Percentiles rank a stretch among this genome's conserved stretches.
phyloP scores from a whole-genome alignment of 2,329 filamentous ascomycete genomes.

The Penicillium crustosum region DNA sequence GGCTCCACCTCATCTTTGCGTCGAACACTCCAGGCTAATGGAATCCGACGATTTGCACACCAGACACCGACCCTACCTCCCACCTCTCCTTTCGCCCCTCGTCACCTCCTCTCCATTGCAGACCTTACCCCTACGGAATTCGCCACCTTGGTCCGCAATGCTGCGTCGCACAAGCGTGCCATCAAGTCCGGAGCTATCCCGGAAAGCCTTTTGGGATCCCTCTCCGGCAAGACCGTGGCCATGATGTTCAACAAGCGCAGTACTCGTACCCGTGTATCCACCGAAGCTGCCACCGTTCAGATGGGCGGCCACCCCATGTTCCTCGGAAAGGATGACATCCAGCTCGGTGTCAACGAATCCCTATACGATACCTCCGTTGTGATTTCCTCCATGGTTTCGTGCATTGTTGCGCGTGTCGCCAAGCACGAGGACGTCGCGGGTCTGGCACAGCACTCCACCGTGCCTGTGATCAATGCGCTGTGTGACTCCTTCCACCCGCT shows the following conservation, averaged over 20 bases:
- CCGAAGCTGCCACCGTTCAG: constrained; percentile 82
- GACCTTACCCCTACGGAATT: constrained; percentile 82
- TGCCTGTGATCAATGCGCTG: constrained; percentile 83
- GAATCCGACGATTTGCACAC: constrained; percentile 37
- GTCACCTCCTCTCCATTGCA: constrained; percentile 88
- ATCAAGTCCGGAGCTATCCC: constrained; percentile 70
- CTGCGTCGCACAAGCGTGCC: constrained; percentile 69
- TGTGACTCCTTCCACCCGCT: constrained; percentile 91
- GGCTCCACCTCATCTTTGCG: constrained; percentile 27
- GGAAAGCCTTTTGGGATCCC: constrained; percentile 57
- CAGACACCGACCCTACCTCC: constrained; percentile 39
- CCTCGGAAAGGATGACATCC: constrained; percentile 90
- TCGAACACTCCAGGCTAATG: constrained; percentile 29
- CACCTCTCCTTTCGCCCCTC: constrained; percentile 63
- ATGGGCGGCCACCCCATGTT: constrained; percentile 97
- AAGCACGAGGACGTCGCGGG: constrained; percentile 72
- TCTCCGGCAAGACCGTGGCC: constrained; percentile 79
- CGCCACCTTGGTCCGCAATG: constrained; percentile 78
- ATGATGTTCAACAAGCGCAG: constrained; percentile 97
- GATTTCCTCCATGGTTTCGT: constrained; percentile 89
- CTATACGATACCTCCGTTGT: constrained; percentile 89
- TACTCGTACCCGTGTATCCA: constrained; percentile 89
- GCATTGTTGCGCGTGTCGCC: constrained; percentile 76
- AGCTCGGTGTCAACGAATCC: constrained; percentile 90
- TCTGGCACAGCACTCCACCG: constrained; percentile 69